phyloP scores from a whole-genome alignment of 169 alveolate genomes.

The Condylostoma magnum region DNA sequence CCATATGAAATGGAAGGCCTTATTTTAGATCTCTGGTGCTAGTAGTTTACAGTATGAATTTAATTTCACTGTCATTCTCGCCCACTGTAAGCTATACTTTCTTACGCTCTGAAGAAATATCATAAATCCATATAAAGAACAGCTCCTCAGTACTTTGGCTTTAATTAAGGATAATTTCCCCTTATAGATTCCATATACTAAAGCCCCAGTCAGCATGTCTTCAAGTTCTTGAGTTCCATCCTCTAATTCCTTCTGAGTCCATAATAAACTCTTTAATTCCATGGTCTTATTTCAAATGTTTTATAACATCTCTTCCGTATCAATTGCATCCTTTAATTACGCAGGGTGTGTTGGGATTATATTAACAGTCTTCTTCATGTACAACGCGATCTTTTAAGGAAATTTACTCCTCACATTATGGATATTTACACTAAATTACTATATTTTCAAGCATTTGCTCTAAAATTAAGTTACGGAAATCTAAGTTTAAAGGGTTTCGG shows the following conservation, averaged over 20 bases:
- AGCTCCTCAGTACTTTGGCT: not conserved
- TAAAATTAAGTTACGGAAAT: not conserved
- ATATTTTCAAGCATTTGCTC: conserved; percentile 1
- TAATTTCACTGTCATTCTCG: not conserved
- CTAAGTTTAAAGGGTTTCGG: not conserved
- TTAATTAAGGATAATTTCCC: not conserved
- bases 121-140: not conserved
- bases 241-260: not conserved
- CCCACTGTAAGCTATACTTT: not conserved
- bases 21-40: not conserved
- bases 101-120: not conserved
- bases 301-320: not conserved
- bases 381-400: not conserved
- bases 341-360: not conserved
- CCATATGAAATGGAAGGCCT: conserved; percentile 2
- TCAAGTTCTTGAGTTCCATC: conserved; percentile 24
- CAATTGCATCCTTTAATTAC: not conserved
- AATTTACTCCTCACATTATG: not conserved
- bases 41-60: not conserved
- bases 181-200: conserved; percentile 23
- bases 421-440: not conserved
- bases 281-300: conserved; percentile 1
- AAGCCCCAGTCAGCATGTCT: conserved; percentile 16
- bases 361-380: not conserved
- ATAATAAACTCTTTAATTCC: conserved; percentile 1